Evolutionary conservation across 768 basidiomycete species (phyloP).

Genomic region (Leucogyrophana mollusca): DNA sequence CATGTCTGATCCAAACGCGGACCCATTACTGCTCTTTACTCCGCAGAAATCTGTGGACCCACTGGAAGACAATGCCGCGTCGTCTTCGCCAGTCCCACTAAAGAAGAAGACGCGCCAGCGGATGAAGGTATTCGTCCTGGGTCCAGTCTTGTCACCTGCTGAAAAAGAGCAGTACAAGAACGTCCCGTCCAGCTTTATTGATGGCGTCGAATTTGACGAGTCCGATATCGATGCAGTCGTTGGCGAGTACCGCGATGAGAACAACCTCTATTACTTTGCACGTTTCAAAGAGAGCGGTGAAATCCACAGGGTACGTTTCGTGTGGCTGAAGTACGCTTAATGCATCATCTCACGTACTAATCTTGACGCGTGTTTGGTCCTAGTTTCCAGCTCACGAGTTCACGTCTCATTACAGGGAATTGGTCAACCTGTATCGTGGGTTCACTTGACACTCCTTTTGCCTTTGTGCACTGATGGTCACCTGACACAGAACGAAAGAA

Average conservation of each 20-base stretch:
- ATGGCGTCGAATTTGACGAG: slow-evolving; percentile 28
- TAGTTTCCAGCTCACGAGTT: slow-evolving; percentile 48
- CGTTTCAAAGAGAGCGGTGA: slow-evolving; percentile 51
- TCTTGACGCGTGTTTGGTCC: slow-evolving; percentile 4
- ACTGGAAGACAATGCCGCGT: neutral
- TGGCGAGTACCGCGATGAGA: slow-evolving; percentile 48
- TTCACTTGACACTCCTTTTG: slow-evolving; percentile 5
- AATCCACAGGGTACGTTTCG: slow-evolving; percentile 50
- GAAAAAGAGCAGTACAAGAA: slow-evolving; percentile 43
- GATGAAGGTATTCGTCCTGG: slow-evolving; percentile 29
- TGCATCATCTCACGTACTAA: neutral
- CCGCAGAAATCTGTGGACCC: slow-evolving; percentile 13
- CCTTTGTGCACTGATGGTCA: slow-evolving; percentile 5
- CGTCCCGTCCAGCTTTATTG: slow-evolving; percentile 31
- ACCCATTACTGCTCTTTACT: slow-evolving; percentile 15
- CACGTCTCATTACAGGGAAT: slow-evolving; percentile 32
- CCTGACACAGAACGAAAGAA: slow-evolving; percentile 43
- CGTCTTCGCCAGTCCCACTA: slow-evolving; percentile 2
- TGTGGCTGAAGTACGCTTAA: too few species aligned
- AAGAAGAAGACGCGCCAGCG: slow-evolving; percentile 10
- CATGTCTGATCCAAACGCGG: slow-evolving; percentile 15
- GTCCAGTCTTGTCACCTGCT: slow-evolving; percentile 36
- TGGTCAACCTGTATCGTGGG: slow-evolving; percentile 61
- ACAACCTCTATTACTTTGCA: slow-evolving; percentile 58
- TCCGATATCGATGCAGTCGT: slow-evolving; percentile 47